These are phyloP conservation scores for Oenanthe sinensis DNA, from an alignment of 129 eudicot genomes.

Conservation along the genomic window DNA sequence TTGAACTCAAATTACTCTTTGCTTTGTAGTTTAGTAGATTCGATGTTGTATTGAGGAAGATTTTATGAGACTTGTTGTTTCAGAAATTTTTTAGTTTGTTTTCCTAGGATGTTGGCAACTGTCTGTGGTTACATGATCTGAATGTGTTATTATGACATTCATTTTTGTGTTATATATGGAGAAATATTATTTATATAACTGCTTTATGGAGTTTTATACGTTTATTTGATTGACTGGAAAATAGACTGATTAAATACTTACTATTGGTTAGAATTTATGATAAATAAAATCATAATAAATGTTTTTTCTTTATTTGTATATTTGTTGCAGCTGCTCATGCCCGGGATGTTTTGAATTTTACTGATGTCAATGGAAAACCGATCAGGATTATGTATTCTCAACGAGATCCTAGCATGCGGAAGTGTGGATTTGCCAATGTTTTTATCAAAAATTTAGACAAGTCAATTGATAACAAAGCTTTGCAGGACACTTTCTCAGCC, in stretches of 20 bases:
- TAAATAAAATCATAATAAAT: background rate
- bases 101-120: background rate
- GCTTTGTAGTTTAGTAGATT: background rate
- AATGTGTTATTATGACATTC: background rate
- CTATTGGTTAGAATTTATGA: background rate
- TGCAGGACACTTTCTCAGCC: constrained; percentile 39
- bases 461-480: constrained; percentile 42
- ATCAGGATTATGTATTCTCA: constrained; percentile 61
- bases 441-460: constrained; percentile 55
- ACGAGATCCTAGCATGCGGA: constrained; percentile 51
- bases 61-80: background rate
- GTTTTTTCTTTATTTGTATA: background rate
- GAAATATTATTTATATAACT: background rate
- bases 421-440: constrained; percentile 47
- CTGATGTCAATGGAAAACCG: constrained; percentile 42
- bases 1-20: background rate
- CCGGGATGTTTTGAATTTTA: constrained; percentile 39
- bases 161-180: background rate
- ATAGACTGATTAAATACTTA: background rate
- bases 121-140: background rate
- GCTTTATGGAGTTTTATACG: background rate
- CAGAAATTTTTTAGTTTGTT: background rate
- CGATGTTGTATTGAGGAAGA: background rate
- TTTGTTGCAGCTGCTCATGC: constrained; percentile 46
- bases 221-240: background rate